Conservation (phyloP, 768 basidiomycete species). For the Psilocybe sp. region DNA sequence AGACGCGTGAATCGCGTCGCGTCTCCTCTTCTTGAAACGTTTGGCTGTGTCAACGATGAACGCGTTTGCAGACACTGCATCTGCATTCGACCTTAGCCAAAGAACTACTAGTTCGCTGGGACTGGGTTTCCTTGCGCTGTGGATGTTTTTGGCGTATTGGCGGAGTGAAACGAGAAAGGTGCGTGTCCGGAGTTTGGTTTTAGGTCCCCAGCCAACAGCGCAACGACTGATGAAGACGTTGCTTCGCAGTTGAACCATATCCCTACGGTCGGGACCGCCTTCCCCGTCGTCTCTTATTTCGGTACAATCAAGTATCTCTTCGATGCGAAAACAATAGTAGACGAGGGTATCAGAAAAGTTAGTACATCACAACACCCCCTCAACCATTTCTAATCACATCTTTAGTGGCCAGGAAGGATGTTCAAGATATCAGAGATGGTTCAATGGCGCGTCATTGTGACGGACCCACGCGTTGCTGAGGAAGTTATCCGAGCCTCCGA, state of each 20-base stretch:
- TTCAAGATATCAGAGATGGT: slow-evolving; percentile 19
- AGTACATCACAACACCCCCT: neutral
- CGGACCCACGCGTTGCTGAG: slow-evolving; percentile 39
- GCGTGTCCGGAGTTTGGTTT: too few relatives aligned
- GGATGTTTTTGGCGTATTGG: too few relatives aligned
- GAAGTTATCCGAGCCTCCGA: slow-evolving; percentile 41
- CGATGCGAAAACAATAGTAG: slow-evolving; percentile 11
- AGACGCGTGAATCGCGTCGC: too few relatives aligned
- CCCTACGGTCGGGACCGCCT: slow-evolving; percentile 12
- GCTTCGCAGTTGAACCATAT: slow-evolving; percentile 15
- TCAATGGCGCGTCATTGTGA: slow-evolving; percentile 28
- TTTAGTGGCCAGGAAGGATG: slow-evolving; percentile 15
- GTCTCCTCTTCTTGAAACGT: too few relatives aligned
- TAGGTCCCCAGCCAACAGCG: too few relatives aligned
- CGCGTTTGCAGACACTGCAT: too few relatives aligned
- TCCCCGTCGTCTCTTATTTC: slow-evolving; percentile 14
- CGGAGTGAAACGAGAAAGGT: too few relatives aligned
- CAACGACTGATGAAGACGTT: slow-evolving; percentile 9
- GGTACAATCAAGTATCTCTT: slow-evolving; percentile 13
- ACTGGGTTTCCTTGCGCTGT: too few relatives aligned
- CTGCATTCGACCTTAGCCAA: too few relatives aligned
- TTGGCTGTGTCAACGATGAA: too few relatives aligned
- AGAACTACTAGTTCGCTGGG: too few relatives aligned
- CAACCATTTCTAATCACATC: neutral
- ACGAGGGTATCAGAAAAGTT: slow-evolving; percentile 18